Percentiles rank a stretch among this genome's conserved stretches.
Conservation (phyloP, 805 yeast genomes). For the Kazachstania psychrophila region DNA sequence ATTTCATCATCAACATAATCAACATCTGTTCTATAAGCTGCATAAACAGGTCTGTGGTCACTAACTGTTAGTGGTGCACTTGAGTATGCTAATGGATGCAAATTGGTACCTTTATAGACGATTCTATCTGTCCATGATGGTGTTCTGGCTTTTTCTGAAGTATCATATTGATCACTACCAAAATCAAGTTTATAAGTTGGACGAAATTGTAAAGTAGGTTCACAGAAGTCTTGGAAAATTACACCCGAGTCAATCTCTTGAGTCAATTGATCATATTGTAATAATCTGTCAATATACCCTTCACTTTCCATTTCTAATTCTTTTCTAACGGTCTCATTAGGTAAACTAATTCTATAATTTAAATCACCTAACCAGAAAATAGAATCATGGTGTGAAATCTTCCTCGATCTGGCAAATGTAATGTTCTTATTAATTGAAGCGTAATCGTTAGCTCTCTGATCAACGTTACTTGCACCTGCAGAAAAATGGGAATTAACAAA, state of each 20-base stretch:
- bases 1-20: conserved; percentile 56
- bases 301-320: conserved; percentile 40
- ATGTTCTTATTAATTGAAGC: conserved; percentile 65
- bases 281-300: conserved; percentile 34
- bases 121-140: conserved; percentile 97
- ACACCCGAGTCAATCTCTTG: conserved; percentile 61
- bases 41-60: conserved; percentile 91
- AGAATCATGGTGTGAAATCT: conserved; percentile 73
- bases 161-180: conserved; percentile 70
- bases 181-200: conserved; percentile 94
- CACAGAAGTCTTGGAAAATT: conserved; percentile 68
- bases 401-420: conserved; percentile 65
- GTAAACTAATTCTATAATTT: conserved; percentile 66
- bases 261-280: conserved; percentile 70
- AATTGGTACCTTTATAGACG: conserved; percentile 47
- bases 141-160: conserved; percentile 83
- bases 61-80: conserved; percentile 58
- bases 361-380: conserved; percentile 93
- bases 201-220: conserved; percentile 61
- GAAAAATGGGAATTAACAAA: conserved; percentile 89
- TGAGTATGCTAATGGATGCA: conserved; percentile 59
- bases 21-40: conserved; percentile 61
- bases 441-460: conserved; percentile 82
- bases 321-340: conserved; percentile 64
- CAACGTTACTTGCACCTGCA: conserved; percentile 74